Conservation (phyloP, 257 asterid genomes). For the Buddleja alternifolia region DNA sequence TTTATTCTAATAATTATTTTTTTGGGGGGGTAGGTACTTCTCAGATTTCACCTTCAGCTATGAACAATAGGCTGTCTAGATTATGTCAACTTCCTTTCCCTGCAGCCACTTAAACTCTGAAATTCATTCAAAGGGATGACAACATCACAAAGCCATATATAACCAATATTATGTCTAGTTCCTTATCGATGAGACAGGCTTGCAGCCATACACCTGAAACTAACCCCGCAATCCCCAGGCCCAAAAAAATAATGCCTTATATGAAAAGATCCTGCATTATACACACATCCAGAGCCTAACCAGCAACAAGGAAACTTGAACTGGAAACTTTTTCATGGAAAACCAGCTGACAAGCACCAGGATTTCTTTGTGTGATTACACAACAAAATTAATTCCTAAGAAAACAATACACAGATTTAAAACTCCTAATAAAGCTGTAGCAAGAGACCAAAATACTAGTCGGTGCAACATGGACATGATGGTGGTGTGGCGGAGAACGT, state of each 20-base stretch:
- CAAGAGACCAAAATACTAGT: background rate
- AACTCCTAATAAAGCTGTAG: background rate
- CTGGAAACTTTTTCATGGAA: background rate
- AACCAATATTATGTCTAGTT: background rate
- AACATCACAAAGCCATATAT: background rate
- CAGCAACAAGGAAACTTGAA: background rate
- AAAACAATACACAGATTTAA: too few species aligned
- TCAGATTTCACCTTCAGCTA: background rate
- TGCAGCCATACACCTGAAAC: too few species aligned
- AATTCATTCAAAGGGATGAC: background rate
- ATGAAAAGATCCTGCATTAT: too few species aligned
- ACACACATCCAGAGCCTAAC: background rate
- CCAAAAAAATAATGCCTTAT: too few species aligned
- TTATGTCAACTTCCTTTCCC: background rate
- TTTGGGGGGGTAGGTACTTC: background rate
- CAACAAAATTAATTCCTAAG: background rate
- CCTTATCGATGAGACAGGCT: background rate
- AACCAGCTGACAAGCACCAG: slow-evolving; percentile 5
- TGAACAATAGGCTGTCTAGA: background rate
- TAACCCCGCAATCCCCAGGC: too few species aligned
- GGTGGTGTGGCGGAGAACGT: background rate
- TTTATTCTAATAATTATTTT: background rate
- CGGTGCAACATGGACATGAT: slow-evolving; percentile 2
- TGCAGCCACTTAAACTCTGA: background rate
- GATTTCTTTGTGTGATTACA: background rate